Evolutionary conservation across 345 rosid genomes (phyloP).

Genomic region (Eucalyptus pumila): DNA sequence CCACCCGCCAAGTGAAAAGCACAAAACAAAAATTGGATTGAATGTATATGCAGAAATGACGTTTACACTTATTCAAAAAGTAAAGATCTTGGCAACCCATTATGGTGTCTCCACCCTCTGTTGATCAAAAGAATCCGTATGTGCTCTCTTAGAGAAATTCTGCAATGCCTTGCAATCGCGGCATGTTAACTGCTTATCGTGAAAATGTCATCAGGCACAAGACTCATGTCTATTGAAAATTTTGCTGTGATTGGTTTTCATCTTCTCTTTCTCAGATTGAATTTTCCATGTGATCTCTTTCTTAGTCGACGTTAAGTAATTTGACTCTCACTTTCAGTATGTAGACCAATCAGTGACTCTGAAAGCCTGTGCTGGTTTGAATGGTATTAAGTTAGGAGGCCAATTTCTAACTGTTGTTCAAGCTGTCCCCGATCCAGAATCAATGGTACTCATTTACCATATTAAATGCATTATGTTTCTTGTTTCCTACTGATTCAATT

Average conservation of each 20-base stretch:
- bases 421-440: conserved; percentile 32
- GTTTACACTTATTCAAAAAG: not conserved
- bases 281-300: not conserved
- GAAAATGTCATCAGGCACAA: not conserved
- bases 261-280: not conserved
- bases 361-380: conserved; percentile 84
- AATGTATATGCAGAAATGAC: not conserved
- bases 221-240: not conserved
- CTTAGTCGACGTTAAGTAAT: not conserved
- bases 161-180: not conserved
- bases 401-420: conserved; percentile 71
- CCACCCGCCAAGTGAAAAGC: not conserved
- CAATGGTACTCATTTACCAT: conserved; percentile 28
- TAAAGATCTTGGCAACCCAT: not conserved
- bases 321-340: conserved; percentile 28
- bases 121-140: not conserved
- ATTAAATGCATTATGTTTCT: not conserved
- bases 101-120: not conserved
- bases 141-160: not conserved
- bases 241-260: not conserved
- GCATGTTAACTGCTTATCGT: not conserved
- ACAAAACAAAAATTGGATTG: not conserved
- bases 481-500: conserved; percentile 6
- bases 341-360: conserved; percentile 51
- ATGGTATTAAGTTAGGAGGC: conserved; percentile 92